Evolutionary conservation across 108 stramenopile genomes (phyloP).

Genomic region (Pseudonitzschia delicatissima): DNA sequence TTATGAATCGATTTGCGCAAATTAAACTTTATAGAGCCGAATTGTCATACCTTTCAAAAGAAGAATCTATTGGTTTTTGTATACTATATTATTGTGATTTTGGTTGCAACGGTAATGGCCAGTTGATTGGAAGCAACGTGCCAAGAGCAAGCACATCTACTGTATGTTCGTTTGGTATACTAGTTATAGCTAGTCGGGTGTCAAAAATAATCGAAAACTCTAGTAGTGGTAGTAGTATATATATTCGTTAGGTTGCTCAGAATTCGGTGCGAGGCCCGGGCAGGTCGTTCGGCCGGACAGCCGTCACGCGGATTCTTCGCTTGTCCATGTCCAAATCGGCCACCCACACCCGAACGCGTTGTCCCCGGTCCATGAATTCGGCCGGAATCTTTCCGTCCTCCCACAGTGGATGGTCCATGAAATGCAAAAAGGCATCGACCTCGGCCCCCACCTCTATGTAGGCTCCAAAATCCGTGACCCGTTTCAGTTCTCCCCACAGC

Average conservation of each 20-base stretch:
- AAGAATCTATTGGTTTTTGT: too few relatives aligned
- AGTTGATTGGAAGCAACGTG: too few relatives aligned
- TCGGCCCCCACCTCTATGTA: constrained; percentile 90
- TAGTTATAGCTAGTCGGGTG: too few relatives aligned
- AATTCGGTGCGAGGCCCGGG: constrained; percentile 74
- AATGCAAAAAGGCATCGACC: constrained; percentile 88
- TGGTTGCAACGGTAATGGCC: too few relatives aligned
- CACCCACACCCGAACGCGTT: constrained; percentile 84
- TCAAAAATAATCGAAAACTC: too few relatives aligned
- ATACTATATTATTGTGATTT: too few relatives aligned
- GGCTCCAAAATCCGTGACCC: constrained; percentile 89
- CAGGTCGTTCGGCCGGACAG: constrained; percentile 58
- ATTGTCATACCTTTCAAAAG: not conserved
- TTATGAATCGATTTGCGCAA: too few relatives aligned
- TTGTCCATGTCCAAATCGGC: constrained; percentile 68
- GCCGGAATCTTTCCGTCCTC: constrained; percentile 49
- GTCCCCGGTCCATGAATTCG: constrained; percentile 66
- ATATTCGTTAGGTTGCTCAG: too few relatives aligned
- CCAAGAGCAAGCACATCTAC: too few relatives aligned
- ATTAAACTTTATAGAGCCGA: not conserved
- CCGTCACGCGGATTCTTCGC: constrained; percentile 74
- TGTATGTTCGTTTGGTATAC: too few relatives aligned
- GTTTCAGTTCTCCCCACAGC: constrained; percentile 86
- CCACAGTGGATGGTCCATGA: constrained; percentile 88
- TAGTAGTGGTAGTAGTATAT: too few relatives aligned